Evolutionary conservation across 2,329 filamentous ascomycete species (phyloP), one percentile per base, ranked within the genome.

Genomic region (Scedosporium dehoogii): DNA sequence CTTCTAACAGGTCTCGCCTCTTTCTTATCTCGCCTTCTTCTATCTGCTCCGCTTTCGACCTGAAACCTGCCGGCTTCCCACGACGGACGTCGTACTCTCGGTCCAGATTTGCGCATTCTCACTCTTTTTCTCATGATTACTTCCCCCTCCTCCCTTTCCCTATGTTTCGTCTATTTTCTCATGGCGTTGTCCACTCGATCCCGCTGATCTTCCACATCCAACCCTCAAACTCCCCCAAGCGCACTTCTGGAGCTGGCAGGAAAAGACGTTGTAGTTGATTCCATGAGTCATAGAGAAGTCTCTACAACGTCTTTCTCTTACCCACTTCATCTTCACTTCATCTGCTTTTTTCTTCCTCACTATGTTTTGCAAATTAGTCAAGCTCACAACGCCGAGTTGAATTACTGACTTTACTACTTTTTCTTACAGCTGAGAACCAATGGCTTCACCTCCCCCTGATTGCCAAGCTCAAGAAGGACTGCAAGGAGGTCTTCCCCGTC

Each of bases 391-490:
- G 12, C 41, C 38, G 16, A 38, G 27, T 7, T 6, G 21, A 16
- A 33, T 29, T 60, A 23, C 56, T 56, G 23, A 46, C 60, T 12
- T 55, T 38, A 29, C 9, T 60, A 58, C 29, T 61, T 62, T 60
- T 62, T 63, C 12, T 44, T 44, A 71, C 70, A 97, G 94, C 92
- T 71, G 94, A 99, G 84, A 99, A 96, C 87, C 92, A 96, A 81
- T 99, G 94, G 94, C 89, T 99, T 65, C 94, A 99, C 81, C 85
- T 99, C 70, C 84, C 88, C 65, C 86, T 99, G 71, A 99, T 99
- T 79, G 86, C 87, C 75, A 85, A 93, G 80, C 89, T 99, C 73
- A 96, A 96, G 86, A 92, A 96, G 84, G 85, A 92, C 73, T 97
- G 93, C 89, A 89, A 89, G 77, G 89, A 94, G 77, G 90, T 99